Evolutionary conservation across 1,284 basidiomycete genomes (phyloP).

Genomic region (Ceraceosorus bombacis): DNA sequence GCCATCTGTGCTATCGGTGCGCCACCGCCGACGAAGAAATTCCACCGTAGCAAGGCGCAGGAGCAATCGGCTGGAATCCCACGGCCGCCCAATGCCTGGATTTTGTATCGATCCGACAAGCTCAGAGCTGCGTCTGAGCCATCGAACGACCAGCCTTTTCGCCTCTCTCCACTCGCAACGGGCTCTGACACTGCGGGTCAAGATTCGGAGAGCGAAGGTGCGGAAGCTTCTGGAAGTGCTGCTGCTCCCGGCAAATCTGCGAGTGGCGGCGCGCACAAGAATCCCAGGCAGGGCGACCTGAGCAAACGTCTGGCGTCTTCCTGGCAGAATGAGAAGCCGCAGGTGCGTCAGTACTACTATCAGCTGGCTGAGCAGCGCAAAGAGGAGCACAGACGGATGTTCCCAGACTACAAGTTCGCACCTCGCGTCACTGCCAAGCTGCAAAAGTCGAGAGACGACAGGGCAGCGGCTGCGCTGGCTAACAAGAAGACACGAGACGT

Average conservation of each 20-base stretch:
- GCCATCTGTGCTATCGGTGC: too few species aligned
- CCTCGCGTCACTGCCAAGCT: background rate
- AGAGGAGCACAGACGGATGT: background rate
- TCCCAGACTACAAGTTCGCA: background rate
- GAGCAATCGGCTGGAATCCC: constrained; percentile 43
- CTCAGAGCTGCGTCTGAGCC: constrained; percentile 42
- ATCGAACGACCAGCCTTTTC: background rate
- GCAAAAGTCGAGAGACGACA: background rate
- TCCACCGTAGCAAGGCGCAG: too few species aligned
- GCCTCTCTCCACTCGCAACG: background rate
- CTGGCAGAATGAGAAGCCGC: background rate
- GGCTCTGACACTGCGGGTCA: background rate
- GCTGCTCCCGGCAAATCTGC: too few species aligned
- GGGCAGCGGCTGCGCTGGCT: background rate
- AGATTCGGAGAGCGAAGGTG: background rate
- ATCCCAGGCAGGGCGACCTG: background rate
- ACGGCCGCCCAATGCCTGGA: constrained; percentile 82
- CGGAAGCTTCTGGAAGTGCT: too few species aligned
- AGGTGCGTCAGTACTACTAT: background rate
- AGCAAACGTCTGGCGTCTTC: background rate
- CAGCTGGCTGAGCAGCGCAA: background rate
- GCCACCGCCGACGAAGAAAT: too few species aligned
- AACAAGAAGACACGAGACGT: too few species aligned
- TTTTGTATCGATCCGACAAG: constrained; percentile 72
- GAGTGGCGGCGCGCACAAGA: too few species aligned